Conservation (phyloP, 2,329 filamentous ascomycete species). For the Neurospora sp. region DNA sequence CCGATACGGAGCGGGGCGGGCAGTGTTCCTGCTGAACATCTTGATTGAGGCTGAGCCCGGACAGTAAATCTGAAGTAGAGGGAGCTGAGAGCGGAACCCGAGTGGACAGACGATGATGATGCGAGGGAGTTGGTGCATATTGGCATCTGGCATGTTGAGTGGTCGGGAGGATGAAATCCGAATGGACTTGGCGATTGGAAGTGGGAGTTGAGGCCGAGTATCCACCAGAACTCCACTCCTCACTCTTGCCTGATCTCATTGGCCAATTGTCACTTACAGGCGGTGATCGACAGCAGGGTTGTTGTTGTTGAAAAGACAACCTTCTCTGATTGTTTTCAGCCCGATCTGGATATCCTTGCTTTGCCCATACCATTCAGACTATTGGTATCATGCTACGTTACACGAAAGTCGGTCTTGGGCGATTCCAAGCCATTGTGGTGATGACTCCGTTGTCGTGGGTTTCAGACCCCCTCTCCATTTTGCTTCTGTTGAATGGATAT, state of each 20-base stretch:
- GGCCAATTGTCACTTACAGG: background rate
- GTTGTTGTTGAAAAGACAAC: background rate
- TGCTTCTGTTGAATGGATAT: background rate
- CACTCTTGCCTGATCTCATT: background rate
- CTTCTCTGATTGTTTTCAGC: background rate
- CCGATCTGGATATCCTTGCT: background rate
- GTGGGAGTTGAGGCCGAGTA: background rate
- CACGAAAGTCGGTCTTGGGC: background rate
- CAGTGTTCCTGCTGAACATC: no score
- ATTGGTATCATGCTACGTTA: background rate
- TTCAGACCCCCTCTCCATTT: background rate
- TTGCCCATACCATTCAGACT: background rate
- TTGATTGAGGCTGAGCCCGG: no score
- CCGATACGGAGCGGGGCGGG: no score
- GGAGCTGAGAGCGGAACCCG: background rate
- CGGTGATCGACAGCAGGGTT: background rate
- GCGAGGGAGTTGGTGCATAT: background rate
- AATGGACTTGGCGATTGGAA: background rate
- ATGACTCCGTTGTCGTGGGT: background rate
- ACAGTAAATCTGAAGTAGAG: background rate
- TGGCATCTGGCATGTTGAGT: background rate
- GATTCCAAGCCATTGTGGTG: background rate
- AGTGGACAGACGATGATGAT: background rate
- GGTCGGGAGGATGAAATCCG: background rate
- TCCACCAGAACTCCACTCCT: fast-evolving